Base-by-base conservation (phyloP, 305 asterid genomes). In the Fraxinus angustifolia region DNA sequence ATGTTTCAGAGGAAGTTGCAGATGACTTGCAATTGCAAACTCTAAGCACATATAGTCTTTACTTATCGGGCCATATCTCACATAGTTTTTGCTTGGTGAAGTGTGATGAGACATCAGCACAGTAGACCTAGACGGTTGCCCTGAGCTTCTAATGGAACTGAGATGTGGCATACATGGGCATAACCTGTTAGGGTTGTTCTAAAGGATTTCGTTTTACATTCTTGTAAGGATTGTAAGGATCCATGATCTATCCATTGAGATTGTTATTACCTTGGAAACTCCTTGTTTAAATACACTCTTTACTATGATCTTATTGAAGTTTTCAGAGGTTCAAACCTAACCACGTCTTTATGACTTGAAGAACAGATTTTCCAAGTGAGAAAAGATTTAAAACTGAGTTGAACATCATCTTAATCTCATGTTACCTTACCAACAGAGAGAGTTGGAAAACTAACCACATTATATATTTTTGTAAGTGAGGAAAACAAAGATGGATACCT, bases 401-500 rank as follows among this genome's bases (percentile, higher is more conserved):
- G 45, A 70, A 21, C 45, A 14, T 33, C 26, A 71, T 71, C 75
- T 70, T 28, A 68, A n/a, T 71, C 75, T 71, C 36, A 2, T 71
- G 42, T 71, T 70, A 71, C 75, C 42, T 71, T 70, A 71, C 75
- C 42, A 34, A 71, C 45, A 72, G 34, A n/a, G 42, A 8, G 14
- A 33, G 36, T 72, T 34, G 76, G 45, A 33, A 72, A 72, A 34
- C 76, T 30, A 0, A 16, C 5, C 42, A 67, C 17, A n/a, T 70
- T 5, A 16, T 33, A 30, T 5, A 70, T 14, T 31, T 70, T 31
- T 19, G 16, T n/a, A 78, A 56, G 87, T 85, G 84, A 36, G 78
- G 78, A 78, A 34, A 42, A 76, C 19, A 82, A 80, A 84, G 79
- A 72, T 17, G 58, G 7, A 70, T 94, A 96, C 99, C 99, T 96